A percentile compares a stretch with the other conserved stretches of the same genome.
Evolutionary conservation across 192 early-diverging fungal species (phyloP).

Genomic region (Mortierella hygrophila): DNA sequence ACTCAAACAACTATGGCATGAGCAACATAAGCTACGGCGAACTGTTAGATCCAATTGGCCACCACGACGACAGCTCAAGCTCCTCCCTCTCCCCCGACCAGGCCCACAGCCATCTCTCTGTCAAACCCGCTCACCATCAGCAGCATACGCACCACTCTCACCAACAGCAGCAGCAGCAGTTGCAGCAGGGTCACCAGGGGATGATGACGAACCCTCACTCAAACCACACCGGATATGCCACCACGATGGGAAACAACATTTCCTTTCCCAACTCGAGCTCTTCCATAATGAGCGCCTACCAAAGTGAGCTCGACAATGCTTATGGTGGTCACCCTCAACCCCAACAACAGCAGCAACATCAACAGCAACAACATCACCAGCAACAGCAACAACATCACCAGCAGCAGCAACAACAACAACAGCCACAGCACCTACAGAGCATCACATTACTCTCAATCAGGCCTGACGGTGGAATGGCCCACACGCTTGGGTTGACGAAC

Average conservation of each 20-base stretch:
- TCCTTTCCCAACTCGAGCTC: conserved; percentile 1
- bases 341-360: conserved; percentile 15
- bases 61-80: conserved; percentile 26
- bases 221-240: conserved; percentile 19
- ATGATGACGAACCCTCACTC: not conserved
- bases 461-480: conserved; percentile 27
- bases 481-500: conserved; percentile 30
- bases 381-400: conserved; percentile 22
- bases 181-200: conserved; percentile 19
- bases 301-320: conserved; percentile 5
- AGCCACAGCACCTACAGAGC: conserved; percentile 3
- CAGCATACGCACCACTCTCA: conserved; percentile 9
- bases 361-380: conserved; percentile 24
- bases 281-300: conserved; percentile 12
- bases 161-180: conserved; percentile 18
- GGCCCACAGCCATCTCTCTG: conserved; percentile 9
- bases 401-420: conserved; percentile 8
- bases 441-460: conserved; percentile 35
- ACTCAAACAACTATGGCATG: conserved; percentile 12
- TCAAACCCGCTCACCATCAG: conserved; percentile 12
- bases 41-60: conserved; percentile 37
- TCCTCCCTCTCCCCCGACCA: conserved; percentile 51
- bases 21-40: conserved; percentile 31
- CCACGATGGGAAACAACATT: not conserved
- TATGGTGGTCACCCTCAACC: conserved; percentile 19